Evolutionary conservation across 2,329 filamentous ascomycete species (phyloP), one percentile per base, ranked within the genome.

Genomic region (Cercospora citrullina): DNA sequence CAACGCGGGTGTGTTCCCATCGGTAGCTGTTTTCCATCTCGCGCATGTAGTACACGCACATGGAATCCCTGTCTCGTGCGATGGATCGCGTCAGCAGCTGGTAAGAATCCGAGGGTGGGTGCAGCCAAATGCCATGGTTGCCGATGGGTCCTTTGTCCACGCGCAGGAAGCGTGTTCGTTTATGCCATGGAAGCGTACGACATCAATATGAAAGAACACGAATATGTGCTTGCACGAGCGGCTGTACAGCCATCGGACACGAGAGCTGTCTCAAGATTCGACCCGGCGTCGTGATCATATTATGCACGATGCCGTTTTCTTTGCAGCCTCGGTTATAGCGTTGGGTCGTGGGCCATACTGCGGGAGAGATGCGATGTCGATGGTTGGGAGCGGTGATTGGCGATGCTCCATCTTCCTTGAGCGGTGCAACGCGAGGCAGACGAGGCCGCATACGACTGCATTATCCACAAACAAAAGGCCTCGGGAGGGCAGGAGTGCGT

Each of bases 241-340:
- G 60, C 45, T 60, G 61, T 64, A 51, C 45, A 18, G 33, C 45
- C 48, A 63, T 51, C 45, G 42, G 48, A 65, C 63, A 63, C 63
- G 63, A 65, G 59, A 53, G 42, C 59, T 31, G 66, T 65, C 58
- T 65, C 63, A 63, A 51, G 58, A 65, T 63, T 68, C 53, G 63
- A 62, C 48, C 48, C 57, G 31, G 21, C 53, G 45, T 48, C 30
- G 58, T 26, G 55, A 55, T 53, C 30, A 55, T 57, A 51, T 48
- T 55, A 51, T 57, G 30, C 28, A 58, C 59, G 23, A 39, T 21
- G 57, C 30, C 26, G 45, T 60, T 55, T 28, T 58, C 61, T 26
- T 68, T 55, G 66, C 66, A 63, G 62, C 62, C 28, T 65, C 66
- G 66, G 18, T 62, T 63, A 60, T 42, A 68, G 64, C 59, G 63